Evolutionary conservation across 208 protist species (phyloP), one percentile per base, ranked within the genome.

Genomic region (Trypanosoma conorhini): DNA sequence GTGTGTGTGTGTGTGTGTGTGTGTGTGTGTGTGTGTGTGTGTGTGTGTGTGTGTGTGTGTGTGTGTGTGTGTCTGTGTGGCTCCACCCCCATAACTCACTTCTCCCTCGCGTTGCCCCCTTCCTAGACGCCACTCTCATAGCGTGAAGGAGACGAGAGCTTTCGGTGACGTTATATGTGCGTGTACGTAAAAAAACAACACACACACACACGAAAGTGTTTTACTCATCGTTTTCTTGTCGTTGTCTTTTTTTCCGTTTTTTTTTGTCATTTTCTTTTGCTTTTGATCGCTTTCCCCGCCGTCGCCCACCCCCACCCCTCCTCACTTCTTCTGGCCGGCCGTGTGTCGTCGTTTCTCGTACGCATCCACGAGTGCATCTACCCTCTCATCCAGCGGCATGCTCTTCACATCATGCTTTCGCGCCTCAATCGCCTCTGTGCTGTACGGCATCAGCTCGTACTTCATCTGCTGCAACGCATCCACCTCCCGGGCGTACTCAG

Each of bases 401-500:
- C 77, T 62, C 10, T 77, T 57, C 17, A 74, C 5, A 62, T 80
- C 71, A 48, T 70, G 55, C 38, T 80, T 62, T 50, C 64, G 52
- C 22, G 76, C 76, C 62, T 74, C 76, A 22, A 80, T 72, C 22
- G 69, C 76, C 46, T 82, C 71, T 28, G 67, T 21, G 24, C 48
- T 65, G 55, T 74, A 57, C n/a, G 69, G 70, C 60, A 81, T 67
- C 54, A 96, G 71, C 62, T 93, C 83, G 70, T 85, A 86, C 77
- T 90, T 93, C 64, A 90, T 67, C 17, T 80, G 35, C 24, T 68
- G 74, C n/a, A 94, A 78, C 12, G 80, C 62, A 22, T 85, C 73
- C 24, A 76, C 83, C 70, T 92, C 77, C 12, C 67, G 67, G 42
- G 70, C 70, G 77, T 94, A 96, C 26, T 94, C 87, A 3, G 82